Conservation (phyloP, 768 basidiomycete genomes). For the Nidularia sp. region DNA sequence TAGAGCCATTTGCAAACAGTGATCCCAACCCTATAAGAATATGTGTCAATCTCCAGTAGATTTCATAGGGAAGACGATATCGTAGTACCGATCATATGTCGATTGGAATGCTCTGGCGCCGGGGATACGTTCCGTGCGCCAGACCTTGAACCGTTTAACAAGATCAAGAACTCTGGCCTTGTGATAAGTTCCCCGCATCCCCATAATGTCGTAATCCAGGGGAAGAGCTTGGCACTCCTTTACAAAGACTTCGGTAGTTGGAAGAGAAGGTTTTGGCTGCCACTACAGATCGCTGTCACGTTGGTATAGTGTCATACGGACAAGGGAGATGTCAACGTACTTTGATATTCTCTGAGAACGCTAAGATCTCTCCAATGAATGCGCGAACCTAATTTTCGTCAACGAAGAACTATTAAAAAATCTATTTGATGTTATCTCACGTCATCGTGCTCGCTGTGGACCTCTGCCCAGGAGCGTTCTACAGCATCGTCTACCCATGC, state of each 20-base stretch:
- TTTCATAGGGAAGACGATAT: not conserved
- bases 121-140: constrained; percentile 68
- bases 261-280: constrained; percentile 59
- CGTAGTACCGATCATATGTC: constrained; percentile 69
- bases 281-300: constrained; percentile 35
- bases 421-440: constrained; percentile 27
- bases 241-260: constrained; percentile 59
- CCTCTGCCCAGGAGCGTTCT: constrained; percentile 64
- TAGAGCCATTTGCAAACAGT: constrained; percentile 77
- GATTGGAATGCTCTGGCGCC: constrained; percentile 81
- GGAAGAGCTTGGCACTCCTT: constrained; percentile 58
- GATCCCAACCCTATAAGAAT: constrained; percentile 46
- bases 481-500: constrained; percentile 73
- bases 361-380: constrained; percentile 71
- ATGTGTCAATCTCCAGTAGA: constrained; percentile 2
- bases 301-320: not conserved
- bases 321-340: constrained; percentile 25
- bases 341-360: constrained; percentile 70
- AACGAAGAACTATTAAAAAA: constrained; percentile 1
- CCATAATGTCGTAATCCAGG: constrained; percentile 69
- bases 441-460: constrained; percentile 77
- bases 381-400: constrained; percentile 51
- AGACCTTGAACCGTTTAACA: constrained; percentile 58
- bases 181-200: constrained; percentile 63
- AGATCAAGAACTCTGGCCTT: constrained; percentile 54